Evolutionary conservation across 2,329 filamentous ascomycete species (phyloP).

Genomic region (Colletotrichum euphorbiae): DNA sequence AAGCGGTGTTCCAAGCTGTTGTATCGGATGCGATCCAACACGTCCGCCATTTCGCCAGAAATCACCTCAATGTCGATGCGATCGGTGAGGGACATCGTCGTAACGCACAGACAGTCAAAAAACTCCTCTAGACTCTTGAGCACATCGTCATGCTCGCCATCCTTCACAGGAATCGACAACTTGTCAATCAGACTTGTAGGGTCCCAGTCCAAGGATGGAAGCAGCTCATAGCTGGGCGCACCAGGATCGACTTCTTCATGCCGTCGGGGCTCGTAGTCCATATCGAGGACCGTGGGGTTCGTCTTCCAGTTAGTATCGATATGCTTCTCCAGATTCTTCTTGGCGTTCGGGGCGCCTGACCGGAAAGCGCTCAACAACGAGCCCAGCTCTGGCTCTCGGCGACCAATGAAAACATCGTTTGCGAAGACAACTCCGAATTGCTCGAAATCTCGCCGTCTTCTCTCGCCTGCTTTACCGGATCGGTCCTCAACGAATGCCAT

Average conservation of each 20-base stretch:
- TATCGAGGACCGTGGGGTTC: slow-evolving; percentile 40
- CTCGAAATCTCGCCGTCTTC: not conserved
- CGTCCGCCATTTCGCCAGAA: slow-evolving; percentile 47
- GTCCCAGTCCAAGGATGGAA: slow-evolving; percentile 3
- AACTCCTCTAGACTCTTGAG: slow-evolving; percentile 14
- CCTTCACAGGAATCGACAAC: slow-evolving; percentile 20
- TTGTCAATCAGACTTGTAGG: slow-evolving; percentile 5
- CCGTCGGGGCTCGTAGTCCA: slow-evolving; percentile 36
- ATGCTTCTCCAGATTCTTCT: slow-evolving; percentile 28
- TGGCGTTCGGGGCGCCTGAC: slow-evolving; percentile 1
- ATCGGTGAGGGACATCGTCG: not conserved
- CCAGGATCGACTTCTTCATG: not conserved
- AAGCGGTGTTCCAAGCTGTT: slow-evolving; percentile 41
- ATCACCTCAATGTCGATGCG: slow-evolving; percentile 43
- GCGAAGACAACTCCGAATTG: not conserved
- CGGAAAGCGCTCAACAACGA: not conserved
- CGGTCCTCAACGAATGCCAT: not conserved
- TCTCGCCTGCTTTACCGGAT: not conserved
- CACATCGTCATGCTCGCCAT: not conserved
- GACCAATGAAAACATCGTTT: not conserved
- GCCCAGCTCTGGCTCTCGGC: not conserved
- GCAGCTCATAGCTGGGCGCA: not conserved
- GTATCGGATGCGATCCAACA: slow-evolving; percentile 42
- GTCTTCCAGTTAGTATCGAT: slow-evolving; percentile 40
- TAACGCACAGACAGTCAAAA: slow-evolving; percentile 12